A percentile compares a stretch with the other conserved stretches of the same genome.
Evolutionary conservation across 2,329 filamentous ascomycete genomes (phyloP).

Genomic region (Arthroderma uncinatum): DNA sequence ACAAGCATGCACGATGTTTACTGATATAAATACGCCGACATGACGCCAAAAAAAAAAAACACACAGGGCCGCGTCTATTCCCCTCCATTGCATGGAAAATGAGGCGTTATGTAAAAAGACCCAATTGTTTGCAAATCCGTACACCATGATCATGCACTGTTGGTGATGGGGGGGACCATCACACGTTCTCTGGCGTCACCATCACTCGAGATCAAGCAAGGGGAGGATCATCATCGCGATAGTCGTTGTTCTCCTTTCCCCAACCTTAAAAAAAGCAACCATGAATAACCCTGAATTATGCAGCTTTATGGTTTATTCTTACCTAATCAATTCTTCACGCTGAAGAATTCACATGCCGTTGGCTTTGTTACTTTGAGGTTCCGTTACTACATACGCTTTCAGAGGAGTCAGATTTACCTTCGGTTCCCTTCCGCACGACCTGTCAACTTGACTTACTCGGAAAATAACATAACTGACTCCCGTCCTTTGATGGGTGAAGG

Average conservation of each 20-base stretch:
- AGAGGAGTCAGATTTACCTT: not conserved
- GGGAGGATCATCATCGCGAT: not conserved
- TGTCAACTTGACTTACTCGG: not conserved
- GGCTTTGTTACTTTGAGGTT: not conserved
- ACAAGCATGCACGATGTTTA: not conserved
- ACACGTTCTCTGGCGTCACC: constrained; percentile 1
- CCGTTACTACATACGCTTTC: not conserved
- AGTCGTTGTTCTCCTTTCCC: not conserved
- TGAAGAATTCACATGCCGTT: not conserved
- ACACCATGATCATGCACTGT: not conserved
- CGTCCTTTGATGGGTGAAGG: not conserved
- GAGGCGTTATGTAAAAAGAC: not conserved
- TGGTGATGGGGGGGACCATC: not conserved
- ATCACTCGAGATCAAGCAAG: not conserved
- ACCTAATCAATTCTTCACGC: not conserved
- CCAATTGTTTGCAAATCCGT: not conserved
- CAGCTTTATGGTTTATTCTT: not conserved
- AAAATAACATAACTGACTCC: not conserved
- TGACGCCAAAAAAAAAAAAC: not conserved
- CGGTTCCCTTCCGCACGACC: not conserved
- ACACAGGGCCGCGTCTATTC: not conserved
- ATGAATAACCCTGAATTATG: constrained; percentile 1
- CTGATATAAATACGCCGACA: not conserved
- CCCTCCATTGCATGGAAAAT: not conserved
- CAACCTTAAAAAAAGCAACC: constrained; percentile 2